A percentile compares a stretch with the other conserved stretches of the same genome.
Evolutionary conservation across 441 rosid species (phyloP).

Genomic region (Breynia disticha): DNA sequence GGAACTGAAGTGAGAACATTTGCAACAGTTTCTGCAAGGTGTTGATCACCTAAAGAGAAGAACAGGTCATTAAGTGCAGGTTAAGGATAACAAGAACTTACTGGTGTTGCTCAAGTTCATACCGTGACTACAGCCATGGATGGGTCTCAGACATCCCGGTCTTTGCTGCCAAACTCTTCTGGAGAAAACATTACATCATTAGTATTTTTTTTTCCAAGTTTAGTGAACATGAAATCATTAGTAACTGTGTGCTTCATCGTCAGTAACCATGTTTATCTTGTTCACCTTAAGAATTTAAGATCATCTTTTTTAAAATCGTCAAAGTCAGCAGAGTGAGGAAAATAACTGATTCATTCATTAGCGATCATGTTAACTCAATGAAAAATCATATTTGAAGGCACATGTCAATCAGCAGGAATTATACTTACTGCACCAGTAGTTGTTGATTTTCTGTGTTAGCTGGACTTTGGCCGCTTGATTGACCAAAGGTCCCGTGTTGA

Average conservation of each 20-base stretch:
- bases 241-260: too few relatives aligned
- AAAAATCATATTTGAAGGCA: neutral
- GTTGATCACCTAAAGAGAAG: constrained; percentile 53
- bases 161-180: constrained; percentile 91
- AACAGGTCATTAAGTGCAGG: neutral
- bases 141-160: constrained; percentile 84
- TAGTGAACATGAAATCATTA: too few relatives aligned
- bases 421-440: constrained; percentile 54
- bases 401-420: constrained; percentile 5
- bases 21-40: constrained; percentile 56
- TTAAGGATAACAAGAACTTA: constrained; percentile 1
- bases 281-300: too few relatives aligned
- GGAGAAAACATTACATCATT: constrained; percentile 10
- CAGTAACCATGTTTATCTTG: too few relatives aligned
- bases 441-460: constrained; percentile 37
- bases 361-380: neutral
- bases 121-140: constrained; percentile 54
- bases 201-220: too few relatives aligned
- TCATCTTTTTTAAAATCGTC: too few relatives aligned
- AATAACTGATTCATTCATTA: neutral
- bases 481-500: constrained; percentile 33
- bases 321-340: neutral
- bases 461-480: constrained; percentile 31
- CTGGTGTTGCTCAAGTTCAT: constrained; percentile 8
- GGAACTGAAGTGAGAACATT: constrained; percentile 93